Evolutionary conservation across 352 stramenopile genomes (phyloP), one percentile per base, ranked within the genome.

Genomic region (Blastocystis sp.): DNA sequence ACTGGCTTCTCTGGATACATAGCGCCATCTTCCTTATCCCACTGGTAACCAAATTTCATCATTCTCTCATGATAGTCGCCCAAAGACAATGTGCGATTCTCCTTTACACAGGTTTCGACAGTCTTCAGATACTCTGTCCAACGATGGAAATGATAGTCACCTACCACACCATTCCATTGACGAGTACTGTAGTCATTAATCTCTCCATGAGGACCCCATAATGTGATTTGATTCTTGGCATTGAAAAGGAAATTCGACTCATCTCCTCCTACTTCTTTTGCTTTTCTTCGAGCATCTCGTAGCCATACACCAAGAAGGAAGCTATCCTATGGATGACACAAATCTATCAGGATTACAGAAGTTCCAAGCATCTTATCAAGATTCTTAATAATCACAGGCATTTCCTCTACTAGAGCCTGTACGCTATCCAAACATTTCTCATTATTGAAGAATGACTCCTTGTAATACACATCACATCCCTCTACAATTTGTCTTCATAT

Each of bases 131-230:
- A 74, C 63, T 74, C 63, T n/a, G 35, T 51, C 63, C 63, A 81
- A 29, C 56, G 56, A n/a, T 51, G 24, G 56, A 65, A 81, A n/a
- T 81, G 56, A 42, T 81, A 81, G 37, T 63, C 56, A 42, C 71
- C 71, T 7, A 81, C 71, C 21, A 81, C 5, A 39, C 71, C 71
- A 42, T 81, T 81, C 71, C 71, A 81, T 1, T 67, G 51, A 39
- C 56, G 51, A 21, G 71, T 67, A 24, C 35, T 43, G 9, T 81
- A 81, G 32, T 81, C 71, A 42, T 81, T 81, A 42, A 81, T 81
- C 56, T 81, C 71, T 35, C 71, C 71, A 42, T 67, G 71, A 3
- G 71, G 71, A n/a, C 71, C 71, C 71, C 71, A 81, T n/a, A 81
- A 39, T 16, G 71, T 81, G 29, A 81, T 81, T 42, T 81, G 71